Base-by-base conservation (phyloP, 2,329 filamentous ascomycete species). In the Phyllosticta capitalensis region DNA sequence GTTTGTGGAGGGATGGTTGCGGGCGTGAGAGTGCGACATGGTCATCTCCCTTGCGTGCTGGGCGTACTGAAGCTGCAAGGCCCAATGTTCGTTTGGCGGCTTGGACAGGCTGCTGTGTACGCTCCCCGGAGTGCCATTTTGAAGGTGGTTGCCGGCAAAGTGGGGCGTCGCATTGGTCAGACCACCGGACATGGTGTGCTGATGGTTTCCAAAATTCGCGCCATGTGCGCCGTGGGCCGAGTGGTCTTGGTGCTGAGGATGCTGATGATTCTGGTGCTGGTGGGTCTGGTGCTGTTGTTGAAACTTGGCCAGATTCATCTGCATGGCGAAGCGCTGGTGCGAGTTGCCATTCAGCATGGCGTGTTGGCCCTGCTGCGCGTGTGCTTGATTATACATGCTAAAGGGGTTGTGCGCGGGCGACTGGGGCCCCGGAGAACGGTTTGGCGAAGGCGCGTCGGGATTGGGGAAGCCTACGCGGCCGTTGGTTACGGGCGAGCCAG, bases 11-110 rank as follows among this genome's bases (percentile, higher is more conserved):
- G 87, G 86, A 69, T 88, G 86, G 22, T 84, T 81, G 63, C 87
- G 77, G 14, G 87, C 89, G 71, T 92, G 92, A 72, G 94, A 80
- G 80, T 89, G 77, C 71, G 82, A 81, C 81, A 87, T 74, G 79
- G 85, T 76, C 78, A 85, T 78, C 82, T 89, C 67, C 59, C 82
- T 78, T 52, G 89, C 84, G 63, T 90, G 88, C 65, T 92, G 89
- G 63, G 86, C 87, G 67, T 92, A 77, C 63, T 88, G 85, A 64
- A 96, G 75, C 75, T 99, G 94, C 69, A 94, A 87, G 64, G 87
- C 85, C 92, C 92, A 97, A 73, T 95, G 88, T 64, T 84, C 82
- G 64, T 79, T 84, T 64, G 80, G 78, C n/a, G 81, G 78, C 62
- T 84, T 83, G 63, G 77, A 79, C 24, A 82, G 70, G 30, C 78